Evolutionary conservation across 176 grass and related monocot species (phyloP), one percentile per base, ranked within the genome.

Genomic region (Canna indica): DNA sequence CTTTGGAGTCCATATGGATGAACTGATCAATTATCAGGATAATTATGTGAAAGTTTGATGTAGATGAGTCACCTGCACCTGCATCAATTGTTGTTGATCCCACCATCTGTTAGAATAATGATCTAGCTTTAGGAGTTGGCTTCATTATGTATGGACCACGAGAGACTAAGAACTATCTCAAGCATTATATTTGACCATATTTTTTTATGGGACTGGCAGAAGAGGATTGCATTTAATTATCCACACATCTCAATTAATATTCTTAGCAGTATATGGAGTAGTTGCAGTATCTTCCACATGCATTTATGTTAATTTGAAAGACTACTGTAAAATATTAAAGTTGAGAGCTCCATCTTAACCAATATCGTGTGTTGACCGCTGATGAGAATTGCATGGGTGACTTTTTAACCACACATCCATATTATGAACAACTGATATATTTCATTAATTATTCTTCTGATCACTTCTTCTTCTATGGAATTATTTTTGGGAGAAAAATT

Each of bases 171-270:
- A 54, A 54, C 22, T 18, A n/a, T 54, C 50, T 54, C 22, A 54
- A 54, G 50, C 50, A 54, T 54, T 0, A 7, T 54, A 18, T n/a
- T 54, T 54, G 17, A 7, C 17, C 50, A 44, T 18, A 54, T 54
- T n/a, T n/a, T 54, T 54, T 54, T 54, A n/a, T 54, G 6, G 5
- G 50, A 24, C 41, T 44, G 7, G 22, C 50, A 54, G 22, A n/a
- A 54, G 5, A 1, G 5, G 22, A n/a, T 5, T 5, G 5, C 50
- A n/a, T 54, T 54, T 7, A 54, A 54, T 54, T 54, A 18, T 54
- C 50, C 50, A 54, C 50, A 54, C 17, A 54, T 54, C 50, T 54
- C 50, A 54, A 24, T 54, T 54, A 54, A 54, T n/a, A 54, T 54
- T n/a, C 50, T 54, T 54, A n/a, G 50, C 22, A 54, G 50, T 54